These are phyloP conservation scores for Thielaviopsis cerberus DNA, from an alignment of 2,329 filamentous ascomycete species.

Conservation along the genomic window DNA sequence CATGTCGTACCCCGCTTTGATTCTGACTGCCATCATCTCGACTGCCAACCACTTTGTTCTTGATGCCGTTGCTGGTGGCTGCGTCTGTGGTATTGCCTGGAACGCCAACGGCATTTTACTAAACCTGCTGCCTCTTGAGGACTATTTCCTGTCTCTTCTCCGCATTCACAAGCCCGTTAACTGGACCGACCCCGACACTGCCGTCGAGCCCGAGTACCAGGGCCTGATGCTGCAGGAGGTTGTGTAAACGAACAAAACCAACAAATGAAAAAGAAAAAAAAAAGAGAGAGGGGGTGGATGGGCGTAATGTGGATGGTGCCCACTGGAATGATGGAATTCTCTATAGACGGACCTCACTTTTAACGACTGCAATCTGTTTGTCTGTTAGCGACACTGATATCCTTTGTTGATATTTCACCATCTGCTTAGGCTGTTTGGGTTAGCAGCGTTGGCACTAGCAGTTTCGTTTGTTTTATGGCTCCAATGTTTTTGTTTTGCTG, in stretches of 20 bases:
- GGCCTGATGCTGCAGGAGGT: conserved; percentile 13
- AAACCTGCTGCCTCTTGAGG: conserved; percentile 46
- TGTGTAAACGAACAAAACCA: background rate
- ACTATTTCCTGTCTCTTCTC: conserved; percentile 45
- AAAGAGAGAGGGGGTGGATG: background rate
- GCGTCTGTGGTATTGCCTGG: conserved; percentile 49
- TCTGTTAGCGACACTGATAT: background rate
- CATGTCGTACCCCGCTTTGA: conserved; percentile 43
- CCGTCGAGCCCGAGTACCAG: conserved; percentile 20
- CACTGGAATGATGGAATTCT: background rate
- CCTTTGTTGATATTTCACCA: background rate
- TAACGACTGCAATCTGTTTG: background rate
- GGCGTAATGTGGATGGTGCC: background rate
- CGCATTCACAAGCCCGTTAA: conserved; percentile 46
- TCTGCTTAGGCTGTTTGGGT: too few species aligned
- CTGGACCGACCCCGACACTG: conserved; percentile 21
- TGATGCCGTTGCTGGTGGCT: conserved; percentile 49
- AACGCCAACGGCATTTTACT: conserved; percentile 33
- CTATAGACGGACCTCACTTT: background rate
- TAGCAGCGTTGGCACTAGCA: background rate
- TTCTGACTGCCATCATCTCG: conserved; percentile 48
- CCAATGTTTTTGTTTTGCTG: background rate
- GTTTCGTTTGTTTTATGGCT: background rate
- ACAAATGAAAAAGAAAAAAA: background rate
- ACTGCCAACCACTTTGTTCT: conserved; percentile 59